Conservation (phyloP, 1,284 basidiomycete genomes). For the Athelia psychrophila region DNA sequence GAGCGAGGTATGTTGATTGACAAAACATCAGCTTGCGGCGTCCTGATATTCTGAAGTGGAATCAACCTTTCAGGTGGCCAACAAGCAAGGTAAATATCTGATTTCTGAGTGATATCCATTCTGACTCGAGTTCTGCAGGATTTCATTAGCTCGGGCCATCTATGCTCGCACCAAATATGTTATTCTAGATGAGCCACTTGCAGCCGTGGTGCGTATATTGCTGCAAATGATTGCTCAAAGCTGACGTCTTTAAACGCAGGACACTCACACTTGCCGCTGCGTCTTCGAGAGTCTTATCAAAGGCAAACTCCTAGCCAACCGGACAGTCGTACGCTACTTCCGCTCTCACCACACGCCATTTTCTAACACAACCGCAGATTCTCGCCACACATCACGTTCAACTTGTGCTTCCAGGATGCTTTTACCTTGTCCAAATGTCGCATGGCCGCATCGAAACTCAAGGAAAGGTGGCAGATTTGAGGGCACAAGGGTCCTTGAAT, state of each 20-base stretch:
- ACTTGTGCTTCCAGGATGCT: conserved; percentile 64
- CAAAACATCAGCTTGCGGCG: no score
- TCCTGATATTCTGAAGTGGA: conserved; percentile 12
- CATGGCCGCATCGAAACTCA: conserved; percentile 72
- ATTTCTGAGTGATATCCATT: no score
- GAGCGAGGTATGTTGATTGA: conserved; percentile 13
- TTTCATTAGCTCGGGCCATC: conserved; percentile 69
- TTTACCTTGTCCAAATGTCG: conserved; percentile 71
- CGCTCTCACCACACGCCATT: conserved; percentile 2
- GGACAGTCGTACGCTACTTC: conserved; percentile 57
- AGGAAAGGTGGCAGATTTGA: conserved; percentile 60
- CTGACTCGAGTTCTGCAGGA: conserved; percentile 5
- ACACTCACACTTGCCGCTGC: conserved; percentile 72
- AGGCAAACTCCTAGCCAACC: conserved; percentile 60
- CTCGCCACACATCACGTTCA: conserved; percentile 77
- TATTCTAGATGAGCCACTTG: conserved; percentile 70
- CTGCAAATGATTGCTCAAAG: not conserved
- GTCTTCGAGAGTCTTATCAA: conserved; percentile 62
- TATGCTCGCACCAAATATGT: conserved; percentile 67
- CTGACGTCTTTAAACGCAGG: conserved; percentile 32
- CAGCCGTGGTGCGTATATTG: conserved; percentile 51
- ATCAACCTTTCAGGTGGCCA: conserved; percentile 34
- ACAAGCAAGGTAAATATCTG: conserved; percentile 29
- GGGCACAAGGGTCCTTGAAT: conserved; percentile 54
- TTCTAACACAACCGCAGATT: conserved; percentile 34